phyloP scores from a whole-genome alignment of 1,284 basidiomycete species.

The Inonotus obliquus region DNA sequence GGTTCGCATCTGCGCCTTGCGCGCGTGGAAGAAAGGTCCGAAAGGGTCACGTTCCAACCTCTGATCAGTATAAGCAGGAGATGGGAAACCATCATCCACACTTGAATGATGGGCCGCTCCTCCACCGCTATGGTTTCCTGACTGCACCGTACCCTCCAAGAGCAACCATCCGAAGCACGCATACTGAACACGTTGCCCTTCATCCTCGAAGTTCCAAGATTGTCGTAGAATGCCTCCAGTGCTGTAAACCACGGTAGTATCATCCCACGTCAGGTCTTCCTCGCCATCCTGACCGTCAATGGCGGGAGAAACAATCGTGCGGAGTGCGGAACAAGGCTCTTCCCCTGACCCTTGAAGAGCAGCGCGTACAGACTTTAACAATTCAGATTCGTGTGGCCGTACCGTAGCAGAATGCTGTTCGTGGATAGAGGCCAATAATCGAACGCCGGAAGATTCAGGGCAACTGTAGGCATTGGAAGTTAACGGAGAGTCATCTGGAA shows the following conservation, averaged over 20 bases:
- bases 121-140: not conserved
- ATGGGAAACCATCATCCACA: conserved; percentile 31
- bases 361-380: conserved; percentile 46
- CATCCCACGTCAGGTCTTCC: conserved; percentile 68
- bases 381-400: conserved; percentile 29
- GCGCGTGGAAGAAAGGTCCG: conserved; percentile 32
- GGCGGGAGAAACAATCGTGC: conserved; percentile 28
- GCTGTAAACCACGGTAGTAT: conserved; percentile 60
- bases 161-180: conserved; percentile 69
- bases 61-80: conserved; percentile 28
- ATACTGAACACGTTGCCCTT: conserved; percentile 68
- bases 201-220: conserved; percentile 70
- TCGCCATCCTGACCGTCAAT: conserved; percentile 26
- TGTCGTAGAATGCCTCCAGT: conserved; percentile 66
- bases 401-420: conserved; percentile 22
- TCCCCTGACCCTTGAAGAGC: conserved; percentile 48
- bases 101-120: conserved; percentile 24
- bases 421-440: conserved; percentile 23
- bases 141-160: conserved; percentile 9
- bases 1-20: conserved; percentile 24
- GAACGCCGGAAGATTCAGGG: conserved; percentile 29
- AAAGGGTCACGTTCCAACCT: conserved; percentile 29
- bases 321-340: conserved; percentile 35
- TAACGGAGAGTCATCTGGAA: conserved; percentile 3
- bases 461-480: conserved; percentile 20